These are phyloP conservation scores for Cronartium quercuum DNA, from an alignment of 1,284 basidiomycete species.

Conservation along the genomic window DNA sequence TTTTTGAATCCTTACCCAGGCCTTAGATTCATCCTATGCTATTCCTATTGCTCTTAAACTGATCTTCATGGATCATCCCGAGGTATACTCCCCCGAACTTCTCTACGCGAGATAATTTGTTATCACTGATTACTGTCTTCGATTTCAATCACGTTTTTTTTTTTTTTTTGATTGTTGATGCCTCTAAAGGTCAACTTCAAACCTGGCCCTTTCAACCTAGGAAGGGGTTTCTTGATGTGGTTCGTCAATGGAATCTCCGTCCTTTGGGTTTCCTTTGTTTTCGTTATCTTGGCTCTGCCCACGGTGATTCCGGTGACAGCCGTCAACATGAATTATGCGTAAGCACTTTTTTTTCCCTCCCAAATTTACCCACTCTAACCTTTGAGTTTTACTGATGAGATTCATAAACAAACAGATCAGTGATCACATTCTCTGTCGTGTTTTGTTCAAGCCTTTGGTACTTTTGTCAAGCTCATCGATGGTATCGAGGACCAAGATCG, in stretches of 20 bases:
- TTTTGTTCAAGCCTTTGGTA: constrained; percentile 21
- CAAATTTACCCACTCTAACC: no score
- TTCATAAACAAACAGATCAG: constrained; percentile 8
- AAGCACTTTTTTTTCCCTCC: constrained; percentile 48
- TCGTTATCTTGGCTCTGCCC: constrained; percentile 66
- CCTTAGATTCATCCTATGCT: constrained; percentile 57
- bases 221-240: constrained; percentile 62
- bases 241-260: constrained; percentile 63
- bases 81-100: constrained; percentile 53
- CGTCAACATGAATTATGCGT: constrained; percentile 70
- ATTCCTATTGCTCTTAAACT: constrained; percentile 60
- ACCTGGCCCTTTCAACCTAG: constrained; percentile 84
- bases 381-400: not conserved
- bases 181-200: constrained; percentile 55
- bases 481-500: constrained; percentile 30
- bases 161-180: not conserved
- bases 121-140: no score
- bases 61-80: constrained; percentile 69
- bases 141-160: not conserved
- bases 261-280: constrained; percentile 63
- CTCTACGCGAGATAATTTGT: no score
- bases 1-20: not conserved
- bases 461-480: constrained; percentile 18
- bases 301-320: constrained; percentile 63
- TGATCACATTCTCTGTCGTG: constrained; percentile 25